A percentile compares a stretch with the other conserved stretches of the same genome.
Conservation (phyloP, 2,329 filamentous ascomycete genomes). For the Scleromitrula shiraiana region DNA sequence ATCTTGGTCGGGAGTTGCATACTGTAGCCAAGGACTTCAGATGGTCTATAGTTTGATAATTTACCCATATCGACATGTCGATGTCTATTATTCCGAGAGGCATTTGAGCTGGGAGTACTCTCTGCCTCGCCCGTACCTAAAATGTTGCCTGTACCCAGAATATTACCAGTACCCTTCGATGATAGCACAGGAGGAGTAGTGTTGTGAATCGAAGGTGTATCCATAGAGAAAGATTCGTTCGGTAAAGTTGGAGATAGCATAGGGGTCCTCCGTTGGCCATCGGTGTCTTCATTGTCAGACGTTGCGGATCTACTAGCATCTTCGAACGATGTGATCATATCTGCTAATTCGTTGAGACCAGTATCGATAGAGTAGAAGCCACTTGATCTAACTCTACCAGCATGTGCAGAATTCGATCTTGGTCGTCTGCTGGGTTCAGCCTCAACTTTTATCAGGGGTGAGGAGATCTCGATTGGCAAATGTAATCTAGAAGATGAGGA, state of each 20-base stretch:
- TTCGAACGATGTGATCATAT: constrained; percentile 13
- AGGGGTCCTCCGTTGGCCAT: constrained; percentile 10
- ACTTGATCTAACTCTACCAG: constrained; percentile 11
- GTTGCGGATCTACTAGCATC: constrained; percentile 7
- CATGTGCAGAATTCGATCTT: not conserved
- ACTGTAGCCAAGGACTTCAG: constrained; percentile 16
- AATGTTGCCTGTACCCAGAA: not conserved
- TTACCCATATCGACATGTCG: constrained; percentile 4
- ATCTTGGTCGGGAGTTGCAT: constrained; percentile 19
- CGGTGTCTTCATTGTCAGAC: not conserved
- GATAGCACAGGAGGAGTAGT: constrained; percentile 9
- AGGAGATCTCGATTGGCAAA: not conserved
- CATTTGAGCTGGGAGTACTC: not conserved
- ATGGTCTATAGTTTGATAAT: not conserved
- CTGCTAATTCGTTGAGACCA: constrained; percentile 14
- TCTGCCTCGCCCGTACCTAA: not conserved
- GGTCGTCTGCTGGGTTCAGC: not conserved
- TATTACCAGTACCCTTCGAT: constrained; percentile 1
- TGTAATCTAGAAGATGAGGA: not conserved
- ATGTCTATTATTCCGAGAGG: not conserved
- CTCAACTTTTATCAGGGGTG: not conserved
- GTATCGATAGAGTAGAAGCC: constrained; percentile 13
- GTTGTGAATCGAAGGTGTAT: not conserved
- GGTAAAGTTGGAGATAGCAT: constrained; percentile 19
- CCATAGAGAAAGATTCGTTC: constrained; percentile 8